These are phyloP conservation scores for Fusarium buxicola DNA, from an alignment of 2,329 filamentous ascomycete genomes.

Conservation along the genomic window DNA sequence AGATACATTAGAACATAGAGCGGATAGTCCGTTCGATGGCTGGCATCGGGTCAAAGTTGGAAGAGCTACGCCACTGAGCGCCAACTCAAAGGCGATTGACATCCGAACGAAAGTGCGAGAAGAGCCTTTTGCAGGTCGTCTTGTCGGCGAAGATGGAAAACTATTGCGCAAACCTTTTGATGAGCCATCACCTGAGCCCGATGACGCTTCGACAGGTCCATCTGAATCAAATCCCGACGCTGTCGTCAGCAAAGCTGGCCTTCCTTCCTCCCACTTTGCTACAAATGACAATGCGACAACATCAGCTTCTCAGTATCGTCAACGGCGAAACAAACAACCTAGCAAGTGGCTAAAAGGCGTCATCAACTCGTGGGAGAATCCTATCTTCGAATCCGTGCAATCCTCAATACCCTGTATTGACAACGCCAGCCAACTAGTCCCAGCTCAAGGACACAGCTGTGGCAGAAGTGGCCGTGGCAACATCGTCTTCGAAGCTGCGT, in stretches of 20 bases:
- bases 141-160: constrained; percentile 56
- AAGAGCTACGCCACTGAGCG: constrained; percentile 18
- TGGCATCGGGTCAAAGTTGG: constrained; percentile 55
- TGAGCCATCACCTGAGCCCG: constrained; percentile 43
- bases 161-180: constrained; percentile 60
- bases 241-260: not conserved
- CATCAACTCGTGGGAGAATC: constrained; percentile 78
- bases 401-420: constrained; percentile 57
- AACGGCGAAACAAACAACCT: constrained; percentile 22
- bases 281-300: not conserved
- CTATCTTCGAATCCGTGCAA: constrained; percentile 71
- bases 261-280: not conserved
- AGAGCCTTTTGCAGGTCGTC: constrained; percentile 22
- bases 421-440: constrained; percentile 1
- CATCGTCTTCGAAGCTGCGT: constrained; percentile 48
- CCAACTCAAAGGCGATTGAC: constrained; percentile 6
- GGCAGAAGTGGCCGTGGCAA: constrained; percentile 18
- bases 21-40: constrained; percentile 49
- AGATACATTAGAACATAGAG: constrained; percentile 5
- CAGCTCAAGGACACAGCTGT: not conserved
- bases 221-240: not conserved
- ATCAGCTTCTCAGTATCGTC: not conserved
- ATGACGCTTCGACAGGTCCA: not conserved
- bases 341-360: constrained; percentile 70
- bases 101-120: constrained; percentile 9